Evolutionary conservation across 2,329 filamentous ascomycete genomes (phyloP).

Genomic region (Aureobasidium vineae): DNA sequence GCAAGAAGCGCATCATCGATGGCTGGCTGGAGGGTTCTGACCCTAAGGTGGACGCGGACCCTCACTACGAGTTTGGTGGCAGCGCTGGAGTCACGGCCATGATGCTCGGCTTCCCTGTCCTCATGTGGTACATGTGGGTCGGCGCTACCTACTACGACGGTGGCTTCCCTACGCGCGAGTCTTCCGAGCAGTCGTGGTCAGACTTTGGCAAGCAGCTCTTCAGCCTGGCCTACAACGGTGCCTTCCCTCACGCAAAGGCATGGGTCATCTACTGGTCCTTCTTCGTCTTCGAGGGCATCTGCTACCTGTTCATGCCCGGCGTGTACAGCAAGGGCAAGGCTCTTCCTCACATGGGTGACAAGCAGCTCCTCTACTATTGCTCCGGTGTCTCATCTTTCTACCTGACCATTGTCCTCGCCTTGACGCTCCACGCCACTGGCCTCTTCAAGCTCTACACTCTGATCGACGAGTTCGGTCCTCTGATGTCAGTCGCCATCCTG

Average conservation of each 20-base stretch:
- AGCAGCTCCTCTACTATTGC: constrained; percentile 93
- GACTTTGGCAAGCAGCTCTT: constrained; percentile 73
- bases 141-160: constrained; percentile 91
- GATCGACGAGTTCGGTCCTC: constrained; percentile 90
- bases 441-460: constrained; percentile 87
- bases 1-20: constrained; percentile 39
- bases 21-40: constrained; percentile 40
- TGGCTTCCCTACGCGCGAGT: constrained; percentile 63
- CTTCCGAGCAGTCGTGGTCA: constrained; percentile 58
- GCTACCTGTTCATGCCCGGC: constrained; percentile 83
- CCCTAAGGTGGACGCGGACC: constrained; percentile 47
- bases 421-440: constrained; percentile 75
- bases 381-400: constrained; percentile 87
- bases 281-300: constrained; percentile 76
- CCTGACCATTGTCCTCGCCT: constrained; percentile 70
- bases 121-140: constrained; percentile 99
- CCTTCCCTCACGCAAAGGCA: constrained; percentile 76
- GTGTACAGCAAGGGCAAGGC: constrained; percentile 87
- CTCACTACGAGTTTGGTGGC: constrained; percentile 79
- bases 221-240: constrained; percentile 73
- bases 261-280: constrained; percentile 97
- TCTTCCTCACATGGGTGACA: constrained; percentile 74
- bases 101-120: constrained; percentile 88
- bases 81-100: constrained; percentile 73
- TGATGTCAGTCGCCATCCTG: constrained; percentile 89